These are phyloP conservation scores for Phytophthora sp. DNA, from an alignment of 352 stramenopile species.

Conservation along the genomic window DNA sequence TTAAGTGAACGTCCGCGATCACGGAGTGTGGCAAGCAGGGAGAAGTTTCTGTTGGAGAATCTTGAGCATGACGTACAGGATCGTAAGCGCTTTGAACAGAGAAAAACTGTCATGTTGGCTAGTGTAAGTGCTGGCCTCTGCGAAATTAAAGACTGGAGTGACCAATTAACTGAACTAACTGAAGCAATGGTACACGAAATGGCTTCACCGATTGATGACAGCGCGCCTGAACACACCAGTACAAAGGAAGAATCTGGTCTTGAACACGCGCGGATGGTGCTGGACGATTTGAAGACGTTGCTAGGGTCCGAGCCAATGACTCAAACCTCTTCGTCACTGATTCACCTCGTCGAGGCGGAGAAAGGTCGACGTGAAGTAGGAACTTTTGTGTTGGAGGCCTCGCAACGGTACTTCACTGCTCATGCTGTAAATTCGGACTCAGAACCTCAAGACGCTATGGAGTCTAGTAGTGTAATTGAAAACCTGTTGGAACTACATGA, in stretches of 20 bases:
- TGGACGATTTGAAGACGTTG: constrained; percentile 48
- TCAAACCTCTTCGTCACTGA: constrained; percentile 58
- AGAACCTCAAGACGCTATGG: background rate
- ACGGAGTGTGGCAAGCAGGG: constrained; percentile 30
- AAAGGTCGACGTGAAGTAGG: constrained; percentile 63
- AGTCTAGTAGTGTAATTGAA: constrained; percentile 19
- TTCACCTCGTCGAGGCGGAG: constrained; percentile 53
- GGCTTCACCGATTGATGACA: constrained; percentile 17
- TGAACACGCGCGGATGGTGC: constrained; percentile 36
- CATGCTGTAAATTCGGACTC: background rate
- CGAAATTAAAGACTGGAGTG: constrained; percentile 51
- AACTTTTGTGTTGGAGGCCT: constrained; percentile 51
- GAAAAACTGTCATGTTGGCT: constrained; percentile 26
- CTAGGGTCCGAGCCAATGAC: constrained; percentile 50
- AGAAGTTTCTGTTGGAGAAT: constrained; percentile 52
- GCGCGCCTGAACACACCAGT: constrained; percentile 24
- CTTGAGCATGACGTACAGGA: constrained; percentile 49
- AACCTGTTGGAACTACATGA: constrained; percentile 49
- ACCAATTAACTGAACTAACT: constrained; percentile 35
- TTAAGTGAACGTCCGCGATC: constrained; percentile 35
- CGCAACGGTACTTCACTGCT: constrained; percentile 41
- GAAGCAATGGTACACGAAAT: constrained; percentile 47
- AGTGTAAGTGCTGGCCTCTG: constrained; percentile 32
- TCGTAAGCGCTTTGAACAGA: constrained; percentile 33
- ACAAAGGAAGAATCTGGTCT: constrained; percentile 24